These are phyloP conservation scores for Casuarina equisetifolia DNA, from an alignment of 306 rosid genomes.

Conservation along the genomic window DNA sequence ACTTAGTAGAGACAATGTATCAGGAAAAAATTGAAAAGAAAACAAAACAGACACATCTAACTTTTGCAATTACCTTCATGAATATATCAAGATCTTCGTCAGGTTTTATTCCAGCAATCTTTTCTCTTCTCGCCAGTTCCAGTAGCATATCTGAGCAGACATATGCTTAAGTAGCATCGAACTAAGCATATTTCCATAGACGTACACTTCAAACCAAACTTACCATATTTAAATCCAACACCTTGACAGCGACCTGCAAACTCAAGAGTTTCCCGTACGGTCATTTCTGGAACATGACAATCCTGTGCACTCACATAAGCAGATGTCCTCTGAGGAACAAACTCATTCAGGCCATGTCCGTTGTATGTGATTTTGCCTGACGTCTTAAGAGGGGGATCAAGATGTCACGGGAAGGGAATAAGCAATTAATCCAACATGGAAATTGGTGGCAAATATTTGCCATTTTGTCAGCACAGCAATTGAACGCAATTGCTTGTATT, in stretches of 20 bases:
- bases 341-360: conserved; percentile 78
- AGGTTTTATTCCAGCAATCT: conserved; percentile 87
- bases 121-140: conserved; percentile 98
- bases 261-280: conserved; percentile 90
- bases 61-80: conserved; percentile 67
- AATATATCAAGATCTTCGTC: conserved; percentile 96
- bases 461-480: not conserved
- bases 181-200: conserved; percentile 11
- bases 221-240: conserved; percentile 87
- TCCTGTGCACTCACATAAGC: conserved; percentile 94
- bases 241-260: conserved; percentile 93
- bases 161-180: conserved; percentile 30
- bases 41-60: conserved; percentile 6
- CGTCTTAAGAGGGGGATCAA: conserved; percentile 50
- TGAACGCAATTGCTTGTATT: not conserved
- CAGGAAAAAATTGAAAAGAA: not conserved
- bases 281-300: conserved; percentile 83
- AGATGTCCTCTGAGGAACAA: conserved; percentile 92
- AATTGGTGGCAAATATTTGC: conserved; percentile 13
- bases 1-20: conserved; percentile 23
- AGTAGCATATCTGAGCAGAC: conserved; percentile 74
- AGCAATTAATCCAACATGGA: conserved; percentile 12
- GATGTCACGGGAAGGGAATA: conserved; percentile 5
- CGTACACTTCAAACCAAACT: conserved; percentile 21
- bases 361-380: conserved; percentile 82